Evolutionary conservation across 345 rosid genomes (phyloP).

Genomic region (Brassica nigra): DNA sequence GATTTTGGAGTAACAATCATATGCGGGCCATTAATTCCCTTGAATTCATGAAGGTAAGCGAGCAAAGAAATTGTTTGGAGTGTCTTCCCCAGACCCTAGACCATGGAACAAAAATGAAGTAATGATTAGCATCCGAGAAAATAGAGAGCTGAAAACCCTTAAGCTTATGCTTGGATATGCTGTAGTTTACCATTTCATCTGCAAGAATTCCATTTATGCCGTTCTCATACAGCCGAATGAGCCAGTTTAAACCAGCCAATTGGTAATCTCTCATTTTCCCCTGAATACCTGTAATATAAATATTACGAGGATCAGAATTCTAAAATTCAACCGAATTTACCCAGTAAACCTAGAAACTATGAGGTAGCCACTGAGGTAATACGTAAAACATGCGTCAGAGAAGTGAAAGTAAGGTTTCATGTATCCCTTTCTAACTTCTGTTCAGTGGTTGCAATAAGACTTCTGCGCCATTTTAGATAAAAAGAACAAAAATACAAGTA

Average conservation of each 20-base stretch:
- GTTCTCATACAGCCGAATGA: slow-evolving; percentile 89
- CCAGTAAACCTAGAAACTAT: not conserved
- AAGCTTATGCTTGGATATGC: not conserved
- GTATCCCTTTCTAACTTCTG: not conserved
- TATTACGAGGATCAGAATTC: slow-evolving; percentile 1
- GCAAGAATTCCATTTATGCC: slow-evolving; percentile 98
- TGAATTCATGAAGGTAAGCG: slow-evolving; percentile 92
- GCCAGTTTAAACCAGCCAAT: slow-evolving; percentile 97
- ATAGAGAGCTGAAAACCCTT: not conserved
- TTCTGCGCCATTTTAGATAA: not conserved
- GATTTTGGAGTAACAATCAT: slow-evolving; percentile 99
- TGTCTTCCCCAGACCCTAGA: slow-evolving; percentile 97
- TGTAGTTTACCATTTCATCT: slow-evolving; percentile 77
- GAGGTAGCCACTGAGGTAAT: slow-evolving; percentile 1
- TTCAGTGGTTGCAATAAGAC: not conserved
- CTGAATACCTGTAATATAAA: slow-evolving; percentile 66
- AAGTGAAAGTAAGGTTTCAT: slow-evolving; percentile 2
- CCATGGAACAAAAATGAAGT: slow-evolving; percentile 6
- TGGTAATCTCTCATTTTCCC: slow-evolving; percentile 99
- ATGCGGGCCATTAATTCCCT: slow-evolving; percentile 97
- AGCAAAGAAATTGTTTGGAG: slow-evolving; percentile 91
- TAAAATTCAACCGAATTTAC: not conserved
- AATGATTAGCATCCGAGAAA: not conserved
- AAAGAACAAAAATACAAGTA: not conserved
- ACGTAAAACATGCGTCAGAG: slow-evolving; percentile 1